Conservation (phyloP, 495 filamentous ascomycete genomes). For the Penicillium samsonianum region DNA sequence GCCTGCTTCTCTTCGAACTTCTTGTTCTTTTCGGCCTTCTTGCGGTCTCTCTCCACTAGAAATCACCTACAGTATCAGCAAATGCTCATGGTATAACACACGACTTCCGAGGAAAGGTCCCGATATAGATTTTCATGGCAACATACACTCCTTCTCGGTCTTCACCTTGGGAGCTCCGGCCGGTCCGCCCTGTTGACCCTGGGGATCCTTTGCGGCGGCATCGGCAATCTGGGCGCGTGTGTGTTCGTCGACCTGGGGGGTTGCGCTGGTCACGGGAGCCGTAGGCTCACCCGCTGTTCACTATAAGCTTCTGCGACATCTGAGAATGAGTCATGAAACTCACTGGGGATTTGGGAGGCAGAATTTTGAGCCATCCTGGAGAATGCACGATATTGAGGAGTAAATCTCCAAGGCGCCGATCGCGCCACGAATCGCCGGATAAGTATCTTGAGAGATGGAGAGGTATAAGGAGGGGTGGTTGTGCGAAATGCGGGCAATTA, state of each 20-base stretch:
- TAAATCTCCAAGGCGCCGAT: slow-evolving; percentile 51
- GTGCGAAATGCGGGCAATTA: slow-evolving; percentile 40
- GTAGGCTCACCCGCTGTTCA: slow-evolving; percentile 54
- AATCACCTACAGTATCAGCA: slow-evolving; percentile 23
- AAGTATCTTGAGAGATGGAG: slow-evolving; percentile 48
- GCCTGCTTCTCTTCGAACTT: slow-evolving; percentile 63
- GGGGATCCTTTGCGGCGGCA: slow-evolving; percentile 39
- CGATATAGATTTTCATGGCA: background rate
- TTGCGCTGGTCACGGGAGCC: slow-evolving; percentile 47
- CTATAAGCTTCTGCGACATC: slow-evolving; percentile 12
- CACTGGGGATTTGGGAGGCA: slow-evolving; percentile 57
- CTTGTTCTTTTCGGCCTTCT: slow-evolving; percentile 60
- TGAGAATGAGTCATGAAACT: slow-evolving; percentile 33
- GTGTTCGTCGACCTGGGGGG: slow-evolving; percentile 51
- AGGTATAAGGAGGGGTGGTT: slow-evolving; percentile 35
- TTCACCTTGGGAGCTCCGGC: slow-evolving; percentile 55
- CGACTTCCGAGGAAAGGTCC: background rate
- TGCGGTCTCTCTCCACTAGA: slow-evolving; percentile 56
- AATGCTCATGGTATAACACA: background rate
- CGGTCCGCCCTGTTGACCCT: slow-evolving; percentile 43
- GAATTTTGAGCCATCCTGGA: slow-evolving; percentile 62
- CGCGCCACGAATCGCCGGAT: slow-evolving; percentile 51
- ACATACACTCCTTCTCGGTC: slow-evolving; percentile 59
- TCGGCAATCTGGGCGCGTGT: slow-evolving; percentile 48
- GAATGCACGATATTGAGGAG: slow-evolving; percentile 47